These are phyloP conservation scores for Fraxinus greggii DNA, from an alignment of 305 asterid genomes.

Conservation along the genomic window DNA sequence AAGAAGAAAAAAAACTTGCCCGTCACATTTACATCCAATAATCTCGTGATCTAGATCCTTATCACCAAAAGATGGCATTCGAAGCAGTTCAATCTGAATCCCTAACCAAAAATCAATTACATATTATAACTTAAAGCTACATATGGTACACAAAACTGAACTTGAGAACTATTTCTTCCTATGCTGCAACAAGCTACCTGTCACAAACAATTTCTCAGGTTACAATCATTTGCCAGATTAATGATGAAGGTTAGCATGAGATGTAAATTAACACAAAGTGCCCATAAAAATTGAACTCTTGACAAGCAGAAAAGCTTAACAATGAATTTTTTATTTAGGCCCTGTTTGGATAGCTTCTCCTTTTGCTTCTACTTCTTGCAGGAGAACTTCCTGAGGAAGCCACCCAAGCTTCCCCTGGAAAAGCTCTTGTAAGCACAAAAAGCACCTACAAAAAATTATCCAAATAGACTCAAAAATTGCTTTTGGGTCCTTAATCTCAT, in stretches of 20 bases:
- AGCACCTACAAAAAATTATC: not conserved
- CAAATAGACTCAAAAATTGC: not conserved
- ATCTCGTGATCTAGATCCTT: slow-evolving; percentile 16
- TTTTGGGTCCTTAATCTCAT: not conserved
- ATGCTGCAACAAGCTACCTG: slow-evolving; percentile 29
- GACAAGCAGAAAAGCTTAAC: not conserved
- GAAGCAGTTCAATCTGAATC: slow-evolving; percentile 4
- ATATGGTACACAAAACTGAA: slow-evolving; percentile 47
- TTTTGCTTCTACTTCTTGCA: not conserved
- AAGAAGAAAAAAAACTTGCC: not conserved
- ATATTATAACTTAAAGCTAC: slow-evolving; percentile 40
- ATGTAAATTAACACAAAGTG: not conserved
- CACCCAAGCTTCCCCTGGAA: not conserved
- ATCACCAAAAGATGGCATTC: slow-evolving; percentile 2
- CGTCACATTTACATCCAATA: slow-evolving; percentile 35
- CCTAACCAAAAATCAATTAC: slow-evolving; percentile 29
- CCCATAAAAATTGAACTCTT: not conserved
- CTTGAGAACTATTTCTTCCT: slow-evolving; percentile 26
- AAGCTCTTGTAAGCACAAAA: not conserved
- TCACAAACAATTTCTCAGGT: slow-evolving; percentile 19
- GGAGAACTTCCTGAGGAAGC: not conserved
- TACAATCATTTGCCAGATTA: not conserved
- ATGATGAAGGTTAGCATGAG: not conserved
- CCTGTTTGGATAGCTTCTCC: not conserved
- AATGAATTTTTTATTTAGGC: not conserved